Conservation (phyloP, 163 green algal species). For the Chlorella variabilis region DNA sequence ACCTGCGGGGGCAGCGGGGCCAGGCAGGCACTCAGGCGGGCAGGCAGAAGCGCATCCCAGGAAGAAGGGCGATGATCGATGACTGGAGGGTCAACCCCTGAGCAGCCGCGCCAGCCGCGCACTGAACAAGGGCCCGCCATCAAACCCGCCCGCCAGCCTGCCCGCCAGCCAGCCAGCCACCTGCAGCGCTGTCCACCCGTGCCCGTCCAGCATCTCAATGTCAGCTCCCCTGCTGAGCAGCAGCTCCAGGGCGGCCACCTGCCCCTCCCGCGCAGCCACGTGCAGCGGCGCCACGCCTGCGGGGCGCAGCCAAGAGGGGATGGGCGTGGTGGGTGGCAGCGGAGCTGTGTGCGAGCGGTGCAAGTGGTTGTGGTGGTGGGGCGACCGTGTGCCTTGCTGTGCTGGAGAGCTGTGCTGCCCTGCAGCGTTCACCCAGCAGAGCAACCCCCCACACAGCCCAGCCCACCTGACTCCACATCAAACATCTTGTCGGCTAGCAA, state of each 20-base stretch:
- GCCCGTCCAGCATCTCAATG: constrained; percentile 21
- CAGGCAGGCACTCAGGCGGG: background rate
- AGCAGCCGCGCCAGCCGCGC: no score
- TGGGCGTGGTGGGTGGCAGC: no score
- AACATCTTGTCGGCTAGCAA: constrained; percentile 6
- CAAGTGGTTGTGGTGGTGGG: no score
- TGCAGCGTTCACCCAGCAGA: no score
- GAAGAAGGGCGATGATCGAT: no score
- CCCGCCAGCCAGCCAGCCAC: background rate
- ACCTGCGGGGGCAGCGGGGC: constrained; percentile 21
- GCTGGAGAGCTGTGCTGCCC: no score
- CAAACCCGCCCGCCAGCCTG: no score
- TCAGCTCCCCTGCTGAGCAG: constrained; percentile 33
- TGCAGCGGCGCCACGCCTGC: constrained; percentile 42
- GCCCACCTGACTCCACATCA: constrained; percentile 34
- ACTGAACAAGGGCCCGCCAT: no score
- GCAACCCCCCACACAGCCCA: no score
- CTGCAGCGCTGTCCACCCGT: constrained; percentile 39
- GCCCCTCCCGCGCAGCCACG: constrained; percentile 31
- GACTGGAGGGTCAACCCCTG: background rate
- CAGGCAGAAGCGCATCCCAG: background rate
- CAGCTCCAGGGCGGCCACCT: constrained; percentile 29
- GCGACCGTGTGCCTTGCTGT: no score
- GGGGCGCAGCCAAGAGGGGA: background rate
- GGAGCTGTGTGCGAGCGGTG: no score